Base-by-base conservation (phyloP, 768 basidiomycete species). In the Paxillus ammoniavirescens region DNA sequence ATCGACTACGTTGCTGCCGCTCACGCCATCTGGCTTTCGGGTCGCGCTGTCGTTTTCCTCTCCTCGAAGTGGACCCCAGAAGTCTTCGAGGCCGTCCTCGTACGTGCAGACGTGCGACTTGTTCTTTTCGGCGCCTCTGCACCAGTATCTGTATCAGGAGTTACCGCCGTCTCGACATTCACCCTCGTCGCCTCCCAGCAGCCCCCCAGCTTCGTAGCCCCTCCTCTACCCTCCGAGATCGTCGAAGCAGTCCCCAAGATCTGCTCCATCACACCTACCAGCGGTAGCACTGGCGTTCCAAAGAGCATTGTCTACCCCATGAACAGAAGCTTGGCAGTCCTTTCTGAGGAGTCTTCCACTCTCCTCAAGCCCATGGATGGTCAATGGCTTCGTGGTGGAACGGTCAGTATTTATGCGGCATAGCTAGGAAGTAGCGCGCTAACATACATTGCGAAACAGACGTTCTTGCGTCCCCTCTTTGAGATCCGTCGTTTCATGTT, bases 401-500 rank as follows among this genome's bases (percentile, higher is more conserved):
- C 65, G 49, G 66, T 68, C n/a, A 44, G 67, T 58, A 1, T 31
- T 28, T 12, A 5, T 40, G 13, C 4, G 5, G 4, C 10, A 14
- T 35, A n/a, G 0, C 21, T 8, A 35, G 2, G 5, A 35, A 35
- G 9, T n/a, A n/a, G 15, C n/a, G 9, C 28, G 13, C 42, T 61
- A 21, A 62, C 6, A 21, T 13, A 14, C 12, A n/a, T 2, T 30
- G 18, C 8, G 3, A 26, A 42, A 49, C 28, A 67, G 66, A 68
- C 66, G 3, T 68, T 68, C 50, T 48, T 69, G 52, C 65, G 67
- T 38, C 67, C 66, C 1, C 60, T 68, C 14, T 68, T 68, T 33
- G 66, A 68, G 50, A 67, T 66, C 17, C 62, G 66, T 42, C 66
- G 65, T 7, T 68, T 68, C 52, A 68, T 68, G 66, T 68, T 69